Conservation (phyloP, 257 asterid species). For the Cynanchum wilfordii region DNA sequence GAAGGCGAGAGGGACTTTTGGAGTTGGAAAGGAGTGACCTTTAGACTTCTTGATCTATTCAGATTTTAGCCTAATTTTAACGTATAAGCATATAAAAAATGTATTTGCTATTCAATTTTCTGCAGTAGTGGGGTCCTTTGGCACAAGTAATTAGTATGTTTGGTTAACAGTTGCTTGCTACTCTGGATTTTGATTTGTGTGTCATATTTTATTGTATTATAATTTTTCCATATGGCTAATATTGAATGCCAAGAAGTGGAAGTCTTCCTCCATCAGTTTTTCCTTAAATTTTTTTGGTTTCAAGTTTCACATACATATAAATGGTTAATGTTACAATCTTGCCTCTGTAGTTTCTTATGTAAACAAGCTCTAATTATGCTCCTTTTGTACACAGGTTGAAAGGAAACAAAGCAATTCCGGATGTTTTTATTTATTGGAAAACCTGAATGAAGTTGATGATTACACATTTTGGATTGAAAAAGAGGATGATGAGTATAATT, state of each 20-base stretch:
- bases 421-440: conserved; percentile 84
- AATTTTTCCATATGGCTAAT: background rate
- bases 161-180: background rate
- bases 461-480: conserved; percentile 77
- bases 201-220: background rate
- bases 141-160: background rate
- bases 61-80: background rate
- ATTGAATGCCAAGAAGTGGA: background rate
- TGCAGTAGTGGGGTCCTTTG: background rate
- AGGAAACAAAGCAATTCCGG: conserved; percentile 54
- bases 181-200: background rate
- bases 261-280: background rate
- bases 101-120: background rate
- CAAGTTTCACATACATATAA: background rate
- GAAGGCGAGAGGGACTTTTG: background rate
- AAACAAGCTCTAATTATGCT: background rate
- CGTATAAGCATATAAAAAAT: background rate
- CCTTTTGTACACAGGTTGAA: conserved; percentile 64
- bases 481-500: conserved; percentile 42
- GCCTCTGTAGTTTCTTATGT: background rate
- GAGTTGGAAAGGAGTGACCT: conserved; percentile 6
- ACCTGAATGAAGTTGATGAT: conserved; percentile 81
- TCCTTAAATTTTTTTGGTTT: background rate
- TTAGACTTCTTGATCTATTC: background rate
- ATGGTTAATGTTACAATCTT: background rate